A percentile compares a stretch with the other conserved stretches of the same genome.
phyloP scores from a whole-genome alignment of 2,329 filamentous ascomycete genomes.

The Plenodomus biglobosus region DNA sequence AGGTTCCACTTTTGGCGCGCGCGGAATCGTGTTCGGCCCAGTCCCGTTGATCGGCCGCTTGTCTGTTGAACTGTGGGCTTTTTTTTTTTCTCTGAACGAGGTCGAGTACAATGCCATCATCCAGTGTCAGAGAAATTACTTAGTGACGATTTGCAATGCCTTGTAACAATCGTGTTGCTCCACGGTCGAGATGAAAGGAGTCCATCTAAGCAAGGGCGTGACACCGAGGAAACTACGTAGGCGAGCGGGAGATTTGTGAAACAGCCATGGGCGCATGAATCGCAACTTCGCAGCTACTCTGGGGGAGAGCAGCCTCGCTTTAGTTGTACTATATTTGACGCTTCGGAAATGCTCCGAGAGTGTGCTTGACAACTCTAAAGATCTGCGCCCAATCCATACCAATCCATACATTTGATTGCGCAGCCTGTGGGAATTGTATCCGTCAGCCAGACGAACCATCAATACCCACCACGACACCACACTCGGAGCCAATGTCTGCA shows the following conservation, averaged over 20 bases:
- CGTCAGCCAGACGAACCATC: neutral
- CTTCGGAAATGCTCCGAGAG: neutral
- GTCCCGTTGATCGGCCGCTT: slow-evolving; percentile 17
- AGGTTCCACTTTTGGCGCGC: slow-evolving; percentile 8
- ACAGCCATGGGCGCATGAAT: slow-evolving; percentile 6
- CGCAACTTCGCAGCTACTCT: neutral
- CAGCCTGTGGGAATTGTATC: neutral
- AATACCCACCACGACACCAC: neutral
- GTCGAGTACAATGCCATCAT: neutral
- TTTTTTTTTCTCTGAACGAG: neutral
- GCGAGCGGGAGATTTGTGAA: slow-evolving; percentile 14
- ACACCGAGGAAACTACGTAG: neutral
- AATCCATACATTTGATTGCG: neutral
- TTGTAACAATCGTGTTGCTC: slow-evolving; percentile 2
- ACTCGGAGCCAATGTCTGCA: neutral
- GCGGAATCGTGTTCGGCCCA: slow-evolving; percentile 5
- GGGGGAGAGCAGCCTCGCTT: neutral
- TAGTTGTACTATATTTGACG: neutral
- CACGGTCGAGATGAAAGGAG: slow-evolving; percentile 18
- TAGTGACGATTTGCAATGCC: neutral
- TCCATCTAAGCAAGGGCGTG: slow-evolving; percentile 5
- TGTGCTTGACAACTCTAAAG: neutral
- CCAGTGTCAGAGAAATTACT: neutral
- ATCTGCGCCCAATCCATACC: neutral
- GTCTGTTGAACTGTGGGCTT: neutral